Conservation (phyloP, 345 rosid species). For the Isatis tinctoria region DNA sequence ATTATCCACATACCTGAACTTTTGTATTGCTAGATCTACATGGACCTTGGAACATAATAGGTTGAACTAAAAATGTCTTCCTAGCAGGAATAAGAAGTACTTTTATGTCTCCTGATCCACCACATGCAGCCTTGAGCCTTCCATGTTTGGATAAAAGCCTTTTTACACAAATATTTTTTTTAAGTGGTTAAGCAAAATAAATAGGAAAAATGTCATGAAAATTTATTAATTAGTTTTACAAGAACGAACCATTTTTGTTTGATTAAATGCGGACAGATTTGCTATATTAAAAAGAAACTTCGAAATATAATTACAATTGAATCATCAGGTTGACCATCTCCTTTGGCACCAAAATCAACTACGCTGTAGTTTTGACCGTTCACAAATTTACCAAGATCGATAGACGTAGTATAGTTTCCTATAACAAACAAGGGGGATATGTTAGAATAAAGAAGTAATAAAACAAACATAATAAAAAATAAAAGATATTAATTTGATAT, state of each 20-base stretch:
- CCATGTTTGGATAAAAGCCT: conserved; percentile 23
- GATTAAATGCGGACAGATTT: too few relatives aligned
- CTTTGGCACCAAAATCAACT: conserved; percentile 14
- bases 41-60: conserved; percentile 15
- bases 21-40: conserved; percentile 7
- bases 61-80: conserved; percentile 26
- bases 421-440: not conserved
- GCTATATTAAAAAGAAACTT: not conserved
- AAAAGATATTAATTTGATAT: not conserved
- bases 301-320: conserved; percentile 1
- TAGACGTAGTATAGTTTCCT: conserved; percentile 1
- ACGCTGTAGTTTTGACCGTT: conserved; percentile 23
- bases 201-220: not conserved
- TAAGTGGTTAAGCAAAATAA: not conserved
- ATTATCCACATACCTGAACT: conserved; percentile 6
- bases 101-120: not conserved
- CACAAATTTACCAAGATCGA: not conserved
- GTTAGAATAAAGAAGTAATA: conserved; percentile 5
- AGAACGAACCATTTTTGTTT: not conserved
- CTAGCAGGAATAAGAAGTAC: conserved; percentile 10
- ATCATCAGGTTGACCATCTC: conserved; percentile 27
- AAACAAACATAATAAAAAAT: not conserved
- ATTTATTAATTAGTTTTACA: not conserved
- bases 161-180: not conserved
- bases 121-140: conserved; percentile 4